Percentiles rank a stretch among this genome's conserved stretches.
phyloP scores from a whole-genome alignment of 2,329 filamentous ascomycete species.

The Calonectria hawksworthii region DNA sequence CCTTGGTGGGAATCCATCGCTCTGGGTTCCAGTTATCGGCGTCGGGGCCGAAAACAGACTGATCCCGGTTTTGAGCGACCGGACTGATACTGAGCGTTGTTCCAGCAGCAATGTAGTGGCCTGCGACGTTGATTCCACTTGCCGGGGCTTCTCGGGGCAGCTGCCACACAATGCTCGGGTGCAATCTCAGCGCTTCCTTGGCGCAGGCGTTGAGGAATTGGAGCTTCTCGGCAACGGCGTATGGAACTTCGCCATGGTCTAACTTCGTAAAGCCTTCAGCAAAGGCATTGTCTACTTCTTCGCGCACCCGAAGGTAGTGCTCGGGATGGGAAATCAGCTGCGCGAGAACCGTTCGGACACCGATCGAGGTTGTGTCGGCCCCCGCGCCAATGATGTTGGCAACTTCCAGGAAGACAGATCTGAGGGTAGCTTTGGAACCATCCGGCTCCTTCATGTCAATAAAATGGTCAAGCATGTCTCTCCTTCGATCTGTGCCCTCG shows the following conservation, averaged over 20 bases:
- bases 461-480: conserved; percentile 2
- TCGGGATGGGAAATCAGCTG: background rate
- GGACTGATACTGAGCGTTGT: background rate
- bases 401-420: background rate
- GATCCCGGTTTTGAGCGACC: background rate
- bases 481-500: background rate
- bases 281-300: background rate
- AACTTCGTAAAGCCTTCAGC: background rate
- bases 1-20: background rate
- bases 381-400: background rate
- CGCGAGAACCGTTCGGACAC: background rate
- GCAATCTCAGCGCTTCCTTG: background rate
- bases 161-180: conserved; percentile 2
- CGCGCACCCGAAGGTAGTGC: background rate
- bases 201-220: background rate
- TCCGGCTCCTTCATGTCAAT: background rate
- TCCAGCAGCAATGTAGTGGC: background rate
- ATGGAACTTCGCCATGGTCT: background rate
- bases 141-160: background rate
- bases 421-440: background rate
- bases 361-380: background rate
- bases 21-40: background rate
- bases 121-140: background rate
- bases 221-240: background rate
- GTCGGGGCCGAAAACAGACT: background rate